Evolutionary conservation across 164 flowering plant species (phyloP), one percentile per base, ranked within the genome.

Genomic region (Saururus chinensis): DNA sequence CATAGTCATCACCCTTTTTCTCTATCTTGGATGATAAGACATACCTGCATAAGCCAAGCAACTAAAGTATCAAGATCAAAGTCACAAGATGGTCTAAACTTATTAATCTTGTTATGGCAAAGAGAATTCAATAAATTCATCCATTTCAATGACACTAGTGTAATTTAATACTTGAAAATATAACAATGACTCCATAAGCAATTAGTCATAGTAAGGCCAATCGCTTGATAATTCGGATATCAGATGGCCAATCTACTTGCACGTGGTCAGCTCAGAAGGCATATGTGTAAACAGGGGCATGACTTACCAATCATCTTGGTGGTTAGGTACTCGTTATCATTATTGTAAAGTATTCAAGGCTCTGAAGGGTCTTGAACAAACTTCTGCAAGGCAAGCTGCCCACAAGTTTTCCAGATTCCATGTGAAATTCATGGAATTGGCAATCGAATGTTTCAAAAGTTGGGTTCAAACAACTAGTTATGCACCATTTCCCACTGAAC

Each of bases 401-500:
- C 52, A 86, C 79, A 60, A 93, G 95, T 65, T 83, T 89, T 73
- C 69, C 57, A 17, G 79, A 70, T 71, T 93, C 96, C 41, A 59
- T 71, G 57, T 82, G 90, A 76, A 93, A 89, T 72, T 93, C 96
- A 48, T 89, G 98, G 74, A 89, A 63, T 68, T 93, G 98, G 77
- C 97, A 93, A 70, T 93, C 88, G 63, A 89, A 93, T 37, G 81
- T 57, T 69, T 93, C 97, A 66, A 93, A 93, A 25, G 89, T 80
- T 16, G 97, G 98, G 71, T 93, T 93, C 57, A 93, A 70, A 57
- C 98, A 97, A 59, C 96, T 84, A 19, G 83, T 74, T 59, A 93
- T 93, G 66, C 65, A 93, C 98, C 98, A 89, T 73, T 89, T 88
- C 72, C 98, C 98, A 65, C 24, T 85, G 64, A 93, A 93, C 80